phyloP scores from a whole-genome alignment of 2,329 filamentous ascomycete species.

The Neofusicoccum ribis region DNA sequence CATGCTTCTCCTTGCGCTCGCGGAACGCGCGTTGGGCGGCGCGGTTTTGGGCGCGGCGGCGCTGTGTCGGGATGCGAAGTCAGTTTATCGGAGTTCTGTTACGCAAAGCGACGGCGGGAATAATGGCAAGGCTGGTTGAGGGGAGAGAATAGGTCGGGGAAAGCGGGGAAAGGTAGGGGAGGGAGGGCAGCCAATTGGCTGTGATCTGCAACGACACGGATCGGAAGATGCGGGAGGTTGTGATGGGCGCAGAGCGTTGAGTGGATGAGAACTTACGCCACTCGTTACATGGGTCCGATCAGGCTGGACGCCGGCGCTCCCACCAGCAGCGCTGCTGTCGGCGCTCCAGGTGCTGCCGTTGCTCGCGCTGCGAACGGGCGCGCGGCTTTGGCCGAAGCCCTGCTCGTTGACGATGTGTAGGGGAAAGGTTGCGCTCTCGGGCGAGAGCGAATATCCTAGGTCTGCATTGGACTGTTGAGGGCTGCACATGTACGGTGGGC shows the following conservation, averaged over 20 bases:
- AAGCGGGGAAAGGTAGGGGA: not conserved
- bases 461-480: constrained; percentile 31
- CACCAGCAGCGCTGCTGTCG: not conserved
- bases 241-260: too few species aligned
- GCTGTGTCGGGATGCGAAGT: constrained; percentile 35
- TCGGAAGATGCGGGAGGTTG: too few species aligned
- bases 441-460: constrained; percentile 22
- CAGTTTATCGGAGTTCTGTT: too few species aligned
- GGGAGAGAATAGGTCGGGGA: not conserved
- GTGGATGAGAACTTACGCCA: constrained; percentile 31
- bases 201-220: too few species aligned
- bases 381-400: not conserved
- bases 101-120: too few species aligned
- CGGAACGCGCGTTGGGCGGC: constrained; percentile 63
- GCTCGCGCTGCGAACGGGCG: constrained; percentile 23
- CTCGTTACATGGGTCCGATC: constrained; percentile 41
- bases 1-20: constrained; percentile 65
- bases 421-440: not conserved
- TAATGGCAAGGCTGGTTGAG: not conserved
- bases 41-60: constrained; percentile 61
- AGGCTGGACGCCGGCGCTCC: not conserved
- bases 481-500: constrained; percentile 34
- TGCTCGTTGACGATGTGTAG: constrained; percentile 18
- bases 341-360: constrained; percentile 7
- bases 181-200: not conserved